Evolutionary conservation across 2,329 filamentous ascomycete genomes (phyloP).

Genomic region (Aureobasidium leucospermi): DNA sequence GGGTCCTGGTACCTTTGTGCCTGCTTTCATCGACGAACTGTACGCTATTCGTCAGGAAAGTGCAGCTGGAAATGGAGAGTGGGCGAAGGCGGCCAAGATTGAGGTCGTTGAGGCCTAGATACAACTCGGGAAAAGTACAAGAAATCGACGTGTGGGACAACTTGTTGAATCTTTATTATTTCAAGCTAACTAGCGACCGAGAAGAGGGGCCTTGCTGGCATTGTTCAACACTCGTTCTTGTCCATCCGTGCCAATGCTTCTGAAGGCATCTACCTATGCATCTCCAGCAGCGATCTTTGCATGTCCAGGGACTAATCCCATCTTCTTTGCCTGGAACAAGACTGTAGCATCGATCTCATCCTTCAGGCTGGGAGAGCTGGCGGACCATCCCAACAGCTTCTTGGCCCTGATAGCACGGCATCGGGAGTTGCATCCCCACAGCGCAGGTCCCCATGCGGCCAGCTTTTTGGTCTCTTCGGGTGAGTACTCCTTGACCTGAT

Average conservation of each 20-base stretch:
- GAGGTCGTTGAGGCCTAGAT: constrained; percentile 18
- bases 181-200: too few species aligned
- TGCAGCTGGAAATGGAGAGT: constrained; percentile 40
- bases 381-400: constrained; percentile 56
- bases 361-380: constrained; percentile 29
- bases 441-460: constrained; percentile 41
- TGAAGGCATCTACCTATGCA: neutral
- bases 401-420: constrained; percentile 48
- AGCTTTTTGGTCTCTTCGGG: constrained; percentile 41
- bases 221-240: too few species aligned
- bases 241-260: too few species aligned
- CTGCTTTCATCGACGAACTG: constrained; percentile 72
- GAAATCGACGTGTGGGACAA: too few species aligned
- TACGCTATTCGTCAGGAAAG: constrained; percentile 44
- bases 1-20: constrained; percentile 81
- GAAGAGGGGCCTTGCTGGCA: too few species aligned
- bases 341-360: constrained; percentile 41
- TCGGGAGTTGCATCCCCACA: constrained; percentile 57
- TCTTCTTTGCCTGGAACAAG: constrained; percentile 37
- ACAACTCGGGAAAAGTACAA: too few species aligned
- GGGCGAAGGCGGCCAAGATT: constrained; percentile 48
- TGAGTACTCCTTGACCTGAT: constrained; percentile 28
- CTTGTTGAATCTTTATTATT: too few species aligned
- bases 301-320: constrained; percentile 28
- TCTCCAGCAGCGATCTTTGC: constrained; percentile 26